Evolutionary conservation across 495 filamentous ascomycete species (phyloP).

Genomic region (Usnea hakonensis): DNA sequence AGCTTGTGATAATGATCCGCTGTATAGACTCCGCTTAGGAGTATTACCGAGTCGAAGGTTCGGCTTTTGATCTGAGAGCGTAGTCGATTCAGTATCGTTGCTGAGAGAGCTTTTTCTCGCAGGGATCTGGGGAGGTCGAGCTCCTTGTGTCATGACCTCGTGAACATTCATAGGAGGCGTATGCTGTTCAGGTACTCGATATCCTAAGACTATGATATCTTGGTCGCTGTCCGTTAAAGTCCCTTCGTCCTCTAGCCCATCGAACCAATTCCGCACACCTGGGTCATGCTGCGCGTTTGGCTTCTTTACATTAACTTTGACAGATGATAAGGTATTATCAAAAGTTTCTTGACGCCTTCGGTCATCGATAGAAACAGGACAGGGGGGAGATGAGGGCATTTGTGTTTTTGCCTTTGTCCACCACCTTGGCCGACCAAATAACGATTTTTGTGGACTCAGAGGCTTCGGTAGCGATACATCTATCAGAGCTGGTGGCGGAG

Average conservation of each 20-base stretch:
- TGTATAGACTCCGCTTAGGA: neutral
- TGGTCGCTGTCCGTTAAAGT: neutral
- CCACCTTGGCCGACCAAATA: slow-evolving; percentile 13
- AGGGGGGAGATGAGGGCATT: no score
- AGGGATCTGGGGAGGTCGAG: neutral
- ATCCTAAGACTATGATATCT: neutral
- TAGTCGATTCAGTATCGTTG: slow-evolving; percentile 7
- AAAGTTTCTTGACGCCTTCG: slow-evolving; percentile 4
- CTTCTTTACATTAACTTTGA: slow-evolving; percentile 20
- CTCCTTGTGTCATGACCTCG: slow-evolving; percentile 7
- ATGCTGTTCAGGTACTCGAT: neutral
- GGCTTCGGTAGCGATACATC: slow-evolving; percentile 17
- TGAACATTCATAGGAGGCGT: neutral
- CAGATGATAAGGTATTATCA: slow-evolving; percentile 4
- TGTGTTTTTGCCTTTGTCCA: slow-evolving; percentile 17
- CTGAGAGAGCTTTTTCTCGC: slow-evolving; percentile 14
- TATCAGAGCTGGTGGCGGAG: slow-evolving; percentile 20
- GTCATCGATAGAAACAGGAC: neutral
- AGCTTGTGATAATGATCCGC: neutral
- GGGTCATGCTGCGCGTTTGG: slow-evolving; percentile 11
- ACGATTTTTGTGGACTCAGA: neutral
- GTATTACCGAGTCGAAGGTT: slow-evolving; percentile 16
- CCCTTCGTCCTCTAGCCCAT: slow-evolving; percentile 16
- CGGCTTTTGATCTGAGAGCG: slow-evolving; percentile 10
- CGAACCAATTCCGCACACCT: slow-evolving; percentile 20